Base-by-base conservation (phyloP, 768 basidiomycete genomes). In the Rhizopogon vinicolor region DNA sequence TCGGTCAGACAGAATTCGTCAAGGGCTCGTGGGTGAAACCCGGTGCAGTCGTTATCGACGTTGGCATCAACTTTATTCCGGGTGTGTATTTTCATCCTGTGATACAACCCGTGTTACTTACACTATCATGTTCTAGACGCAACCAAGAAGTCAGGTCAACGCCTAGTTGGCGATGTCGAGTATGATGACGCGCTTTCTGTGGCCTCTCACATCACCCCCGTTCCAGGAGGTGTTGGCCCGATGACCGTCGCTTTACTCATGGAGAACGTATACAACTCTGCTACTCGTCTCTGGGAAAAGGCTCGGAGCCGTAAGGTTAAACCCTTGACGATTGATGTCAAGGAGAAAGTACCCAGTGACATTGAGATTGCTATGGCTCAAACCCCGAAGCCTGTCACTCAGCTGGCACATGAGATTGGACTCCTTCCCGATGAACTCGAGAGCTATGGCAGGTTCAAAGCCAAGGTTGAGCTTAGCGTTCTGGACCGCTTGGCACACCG, bases 181-280 rank as follows among this genome's bases (percentile, higher is more conserved):
- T 98, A 84, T 65, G 77, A 78, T 7, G 78, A 87, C 6, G 95
- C 92, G n/a, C 73, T 81, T 25, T 65, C 75, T 44, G 83, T 88
- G 56, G 96, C 97, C 1, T 90, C 91, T 2, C 75, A 88, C 72
- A 97, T 99, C 64, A 99, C 97, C 0, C 97, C 97, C 19, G 97
- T 99, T 25, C 97, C 97, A 0, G 97, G 97, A 70, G 97, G 97
- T 55, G 97, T 99, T 51, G 97, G 97, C 12, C 97, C 97, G n/a
- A 97, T 98, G 95, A 99, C 97, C 13, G 97, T 99, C 55, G 97
- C 97, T 19, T 80, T 98, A 77, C 85, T 99, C 59, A 98, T 99
- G 95, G 82, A 86, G 65, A 99, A 98, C 73, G 96, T 95, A 1
- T 75, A 93, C 61, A 75, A 79, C 59, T 88, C 93, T 46, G 94